These are phyloP conservation scores for Penicillium sp. DNA, from an alignment of 2,329 filamentous ascomycete genomes.

Conservation along the genomic window DNA sequence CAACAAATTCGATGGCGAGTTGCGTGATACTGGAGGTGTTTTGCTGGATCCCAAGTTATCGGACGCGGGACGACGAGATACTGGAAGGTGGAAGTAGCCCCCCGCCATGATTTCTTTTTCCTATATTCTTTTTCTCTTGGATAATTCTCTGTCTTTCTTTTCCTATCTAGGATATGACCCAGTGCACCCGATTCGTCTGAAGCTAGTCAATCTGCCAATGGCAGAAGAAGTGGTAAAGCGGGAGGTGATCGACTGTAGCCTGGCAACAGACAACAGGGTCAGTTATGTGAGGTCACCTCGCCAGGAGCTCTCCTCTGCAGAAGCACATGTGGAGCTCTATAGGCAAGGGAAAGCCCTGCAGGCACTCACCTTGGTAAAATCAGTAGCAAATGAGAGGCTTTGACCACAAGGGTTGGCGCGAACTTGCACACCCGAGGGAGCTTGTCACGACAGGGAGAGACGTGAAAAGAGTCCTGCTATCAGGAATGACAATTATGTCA, in stretches of 20 bases:
- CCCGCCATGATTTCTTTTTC: conserved; percentile 30
- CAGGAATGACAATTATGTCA: conserved; percentile 24
- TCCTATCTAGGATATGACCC: neutral
- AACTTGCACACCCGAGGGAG: conserved; percentile 2
- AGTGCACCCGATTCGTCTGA: neutral
- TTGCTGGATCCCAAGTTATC: conserved; percentile 22
- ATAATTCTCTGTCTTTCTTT: neutral
- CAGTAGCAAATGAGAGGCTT: neutral
- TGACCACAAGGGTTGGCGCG: conserved; percentile 1
- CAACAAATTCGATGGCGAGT: conserved; percentile 23
- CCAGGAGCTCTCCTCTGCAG: neutral
- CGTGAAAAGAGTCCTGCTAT: conserved; percentile 6
- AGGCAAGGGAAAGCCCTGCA: neutral
- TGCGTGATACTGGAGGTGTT: conserved; percentile 26
- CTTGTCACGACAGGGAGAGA: conserved; percentile 5
- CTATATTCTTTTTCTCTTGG: neutral
- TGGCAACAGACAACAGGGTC: conserved; percentile 19
- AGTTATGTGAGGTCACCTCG: conserved; percentile 21
- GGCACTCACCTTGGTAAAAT: conserved; percentile 1
- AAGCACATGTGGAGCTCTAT: neutral
- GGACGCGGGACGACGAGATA: conserved; percentile 28
- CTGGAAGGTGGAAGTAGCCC: conserved; percentile 35
- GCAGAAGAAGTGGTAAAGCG: neutral
- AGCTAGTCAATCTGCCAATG: neutral
- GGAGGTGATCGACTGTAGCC: conserved; percentile 13